phyloP scores from a whole-genome alignment of 345 rosid species.

The Psidium guajava region DNA sequence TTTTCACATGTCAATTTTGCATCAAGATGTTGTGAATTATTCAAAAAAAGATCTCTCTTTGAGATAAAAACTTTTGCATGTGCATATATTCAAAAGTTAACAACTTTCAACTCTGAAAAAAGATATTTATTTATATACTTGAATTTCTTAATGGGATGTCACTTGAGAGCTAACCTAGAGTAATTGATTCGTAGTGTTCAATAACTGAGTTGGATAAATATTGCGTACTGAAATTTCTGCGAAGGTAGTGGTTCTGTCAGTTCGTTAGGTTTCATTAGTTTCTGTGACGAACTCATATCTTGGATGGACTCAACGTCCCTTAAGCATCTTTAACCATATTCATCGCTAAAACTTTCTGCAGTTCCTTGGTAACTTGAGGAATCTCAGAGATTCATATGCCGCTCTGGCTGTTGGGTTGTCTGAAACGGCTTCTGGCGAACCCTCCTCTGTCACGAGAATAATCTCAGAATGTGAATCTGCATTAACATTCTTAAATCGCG shows the following conservation, averaged over 20 bases:
- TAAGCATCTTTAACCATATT: neutral
- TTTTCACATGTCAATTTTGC: neutral
- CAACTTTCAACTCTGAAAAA: neutral
- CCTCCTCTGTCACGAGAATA: conserved; percentile 77
- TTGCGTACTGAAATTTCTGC: neutral
- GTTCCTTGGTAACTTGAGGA: conserved; percentile 94
- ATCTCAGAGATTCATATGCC: conserved; percentile 87
- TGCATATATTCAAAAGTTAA: neutral
- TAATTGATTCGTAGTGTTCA: neutral
- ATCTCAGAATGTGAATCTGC: conserved; percentile 89
- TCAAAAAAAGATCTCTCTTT: neutral
- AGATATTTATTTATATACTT: neutral
- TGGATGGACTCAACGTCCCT: neutral
- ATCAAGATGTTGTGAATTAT: neutral
- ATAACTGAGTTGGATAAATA: neutral
- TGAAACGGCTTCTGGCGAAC: conserved; percentile 77
- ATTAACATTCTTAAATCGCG: conserved; percentile 73
- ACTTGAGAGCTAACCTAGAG: neutral
- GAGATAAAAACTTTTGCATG: neutral
- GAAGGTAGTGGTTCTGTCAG: neutral
- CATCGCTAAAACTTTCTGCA: conserved; percentile 18
- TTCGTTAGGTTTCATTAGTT: neutral
- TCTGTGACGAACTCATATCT: neutral
- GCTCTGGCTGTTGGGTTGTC: conserved; percentile 85
- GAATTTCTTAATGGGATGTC: neutral